Evolutionary conservation across 495 filamentous ascomycete genomes (phyloP), one percentile per base, ranked within the genome.

Genomic region (Penicillium arizonense): DNA sequence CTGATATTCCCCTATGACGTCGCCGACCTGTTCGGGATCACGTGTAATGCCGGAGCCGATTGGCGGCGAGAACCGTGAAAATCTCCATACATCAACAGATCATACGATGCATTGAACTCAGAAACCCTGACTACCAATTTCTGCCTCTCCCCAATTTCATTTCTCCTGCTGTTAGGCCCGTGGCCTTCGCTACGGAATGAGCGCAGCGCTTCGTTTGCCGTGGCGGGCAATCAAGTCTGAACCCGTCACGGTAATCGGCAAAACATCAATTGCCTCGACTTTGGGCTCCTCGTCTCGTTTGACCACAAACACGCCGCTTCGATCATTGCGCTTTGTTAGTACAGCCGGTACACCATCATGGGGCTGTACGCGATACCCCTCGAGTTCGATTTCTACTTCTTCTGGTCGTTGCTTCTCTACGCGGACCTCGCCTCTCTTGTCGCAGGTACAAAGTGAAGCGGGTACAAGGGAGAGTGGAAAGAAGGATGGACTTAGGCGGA

Each of bases 211-310:
- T 66, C 66, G 69, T 57, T 55, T 61, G 61, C 65, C 69, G 55
- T 61, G 69, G 68, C 71, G 72, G 72, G 59, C 68, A 43, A 61
- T 66, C 53, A 52, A 52, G 49, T 57, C 61, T 57, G 67, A 64
- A 65, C 65, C 67, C 58, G 65, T 65, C 49, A 53, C 65, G 44
- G 64, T 59, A 36, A 42, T 68, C 46, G 61, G 55, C 42, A 50
- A 58, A 47, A 36, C 53, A 44, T 57, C 58, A 57, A 72, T 44
- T 52, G 36, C 56, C 45, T 65, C 65, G 37, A 51, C 52, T 36
- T 38, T 44, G 21, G 43, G 38, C 28, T 24, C 45, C 24, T 44
- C 56, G 5, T 57, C 46, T 20, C 41, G 40, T 48, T 47, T 49
- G n/a, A 16, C 21, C 36, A 37, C 51, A 14, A 55, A 34, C 16